Evolutionary conservation across 2,329 filamentous ascomycete genomes (phyloP), one percentile per base, ranked within the genome.

Genomic region (Diaporthe velutina): DNA sequence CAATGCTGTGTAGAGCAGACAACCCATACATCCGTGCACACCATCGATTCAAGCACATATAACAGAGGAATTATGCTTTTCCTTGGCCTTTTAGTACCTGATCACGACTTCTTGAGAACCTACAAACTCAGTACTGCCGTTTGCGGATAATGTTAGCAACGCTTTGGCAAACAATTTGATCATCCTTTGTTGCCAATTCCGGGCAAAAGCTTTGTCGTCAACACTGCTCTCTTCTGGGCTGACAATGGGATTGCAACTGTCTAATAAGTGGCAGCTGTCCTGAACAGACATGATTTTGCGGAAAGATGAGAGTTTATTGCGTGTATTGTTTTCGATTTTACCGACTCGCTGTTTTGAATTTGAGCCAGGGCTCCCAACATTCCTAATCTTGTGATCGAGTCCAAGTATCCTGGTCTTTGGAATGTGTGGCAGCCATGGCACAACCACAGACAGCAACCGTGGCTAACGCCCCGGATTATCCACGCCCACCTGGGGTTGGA

Each of bases 141-240:
- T 64, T 72, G 57, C 70, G 70, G 55, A 40, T n/a, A 19, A 40
- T 25, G 15, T 4, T 22, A 12, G 10, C n/a, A 15, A n/a, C 8
- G 15, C 15, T 2, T 38, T 25, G 35, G n/a, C 7, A 42, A 54
- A 25, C 38, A 54, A 28, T 28, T 17, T 33, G 9, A n/a, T 13
- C 9, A 17, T 72, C 6, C 55, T 71, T 72, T 72, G 70, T 72
- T 17, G n/a, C 45, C 55, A 13, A 61, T 54, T 61, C 48, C 57
- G 48, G 33, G 48, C 33, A 52, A 13, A 25, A 12, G 54, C 70
- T 71, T 71, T 64, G 35, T 72, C n/a, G 22, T 6, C 3, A 54
- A 3, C 3, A 28, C 40, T 40, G 12, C 10, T 30, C 33, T 9
- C 25, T 22, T 45, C 19, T 42, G 33, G n/a, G 15, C 10, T 9